Conservation (phyloP, 139 green algal species). For the Micractinium sp. region DNA sequence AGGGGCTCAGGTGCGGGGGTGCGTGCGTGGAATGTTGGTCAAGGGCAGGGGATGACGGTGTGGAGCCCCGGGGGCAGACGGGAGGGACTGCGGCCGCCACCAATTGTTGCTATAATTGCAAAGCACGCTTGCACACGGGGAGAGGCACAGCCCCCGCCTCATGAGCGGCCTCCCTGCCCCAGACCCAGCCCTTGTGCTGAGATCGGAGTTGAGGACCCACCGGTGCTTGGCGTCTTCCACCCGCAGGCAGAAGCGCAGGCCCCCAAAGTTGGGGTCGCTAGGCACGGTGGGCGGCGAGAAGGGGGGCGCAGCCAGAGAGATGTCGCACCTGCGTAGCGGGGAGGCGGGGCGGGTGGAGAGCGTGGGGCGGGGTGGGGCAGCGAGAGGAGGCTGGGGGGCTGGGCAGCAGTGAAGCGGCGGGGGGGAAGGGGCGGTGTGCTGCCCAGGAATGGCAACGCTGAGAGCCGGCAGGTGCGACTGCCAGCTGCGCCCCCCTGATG, state of each 20-base stretch:
- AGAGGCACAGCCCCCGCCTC: not conserved
- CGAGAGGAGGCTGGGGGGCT: not conserved
- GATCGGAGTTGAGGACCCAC: not conserved
- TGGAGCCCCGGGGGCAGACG: too few species aligned
- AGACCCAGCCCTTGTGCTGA: too few species aligned
- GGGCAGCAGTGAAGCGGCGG: not conserved
- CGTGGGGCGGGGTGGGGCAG: not conserved
- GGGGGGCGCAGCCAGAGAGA: conserved; percentile 31
- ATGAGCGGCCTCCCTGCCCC: not conserved
- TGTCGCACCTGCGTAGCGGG: conserved; percentile 30
- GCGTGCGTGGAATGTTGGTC: not conserved
- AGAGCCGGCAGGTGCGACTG: not conserved
- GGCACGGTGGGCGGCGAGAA: conserved; percentile 35
- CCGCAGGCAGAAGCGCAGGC: conserved; percentile 49
- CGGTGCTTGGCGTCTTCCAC: conserved; percentile 35
- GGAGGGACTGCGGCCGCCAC: too few species aligned
- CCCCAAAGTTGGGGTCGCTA: conserved; percentile 31
- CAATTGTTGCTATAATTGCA: not conserved
- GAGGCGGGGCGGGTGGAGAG: not conserved
- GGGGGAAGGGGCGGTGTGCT: not conserved
- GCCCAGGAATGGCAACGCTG: not conserved
- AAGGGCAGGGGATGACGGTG: too few species aligned
- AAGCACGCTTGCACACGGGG: not conserved
- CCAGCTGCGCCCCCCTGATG: too few species aligned
- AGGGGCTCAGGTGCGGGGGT: not conserved